A percentile compares a stretch with the other conserved stretches of the same genome.
phyloP scores from a whole-genome alignment of 352 stramenopile species.

The Elongisporangium anandrum region DNA sequence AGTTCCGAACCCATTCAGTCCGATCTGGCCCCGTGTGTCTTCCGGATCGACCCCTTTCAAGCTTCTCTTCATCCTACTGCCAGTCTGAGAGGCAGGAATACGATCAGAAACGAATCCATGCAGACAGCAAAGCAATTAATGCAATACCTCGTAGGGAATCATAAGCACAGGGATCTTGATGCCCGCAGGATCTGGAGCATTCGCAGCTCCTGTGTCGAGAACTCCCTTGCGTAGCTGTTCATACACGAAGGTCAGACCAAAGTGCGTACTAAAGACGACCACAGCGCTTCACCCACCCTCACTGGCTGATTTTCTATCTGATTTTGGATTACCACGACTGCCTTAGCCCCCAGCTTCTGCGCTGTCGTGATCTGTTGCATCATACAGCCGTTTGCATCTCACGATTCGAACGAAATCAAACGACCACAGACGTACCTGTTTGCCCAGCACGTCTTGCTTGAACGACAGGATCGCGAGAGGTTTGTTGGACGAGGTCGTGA shows the following conservation, averaged over 20 bases:
- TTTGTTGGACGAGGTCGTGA: conserved; percentile 16
- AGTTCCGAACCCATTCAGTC: conserved; percentile 29
- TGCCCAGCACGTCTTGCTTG: conserved; percentile 64
- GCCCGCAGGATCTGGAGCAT: conserved; percentile 27
- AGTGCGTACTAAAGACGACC: not conserved
- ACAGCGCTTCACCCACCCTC: conserved; percentile 17
- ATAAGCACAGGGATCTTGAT: conserved; percentile 68
- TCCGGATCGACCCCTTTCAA: conserved; percentile 38
- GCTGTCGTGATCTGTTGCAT: conserved; percentile 41
- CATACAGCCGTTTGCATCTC: not conserved
- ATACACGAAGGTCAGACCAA: conserved; percentile 1
- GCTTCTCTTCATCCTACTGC: conserved; percentile 36
- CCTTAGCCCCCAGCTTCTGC: conserved; percentile 60
- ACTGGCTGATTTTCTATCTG: conserved; percentile 39
- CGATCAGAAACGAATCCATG: not conserved
- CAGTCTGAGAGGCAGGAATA: conserved; percentile 13
- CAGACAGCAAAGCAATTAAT: not conserved
- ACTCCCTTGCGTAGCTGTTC: conserved; percentile 39
- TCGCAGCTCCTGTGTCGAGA: conserved; percentile 32
- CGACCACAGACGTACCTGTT: conserved; percentile 32
- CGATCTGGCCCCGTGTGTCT: conserved; percentile 40
- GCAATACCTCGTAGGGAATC: conserved; percentile 42
- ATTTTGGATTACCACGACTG: conserved; percentile 60
- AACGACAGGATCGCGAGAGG: conserved; percentile 45
- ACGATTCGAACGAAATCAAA: not conserved